Base-by-base conservation (phyloP, 345 rosid genomes). In the Passiflora organensis region DNA sequence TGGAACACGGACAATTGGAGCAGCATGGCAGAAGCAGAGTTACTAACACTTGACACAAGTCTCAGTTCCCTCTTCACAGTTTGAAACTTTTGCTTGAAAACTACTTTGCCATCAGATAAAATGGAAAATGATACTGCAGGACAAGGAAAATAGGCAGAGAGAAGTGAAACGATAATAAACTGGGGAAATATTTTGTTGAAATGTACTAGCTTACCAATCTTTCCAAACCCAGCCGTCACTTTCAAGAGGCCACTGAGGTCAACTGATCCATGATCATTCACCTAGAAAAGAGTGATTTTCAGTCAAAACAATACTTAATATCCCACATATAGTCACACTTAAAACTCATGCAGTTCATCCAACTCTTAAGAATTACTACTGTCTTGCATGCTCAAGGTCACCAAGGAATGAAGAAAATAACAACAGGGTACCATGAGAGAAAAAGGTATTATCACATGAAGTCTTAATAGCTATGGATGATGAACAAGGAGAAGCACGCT, bases 221-320 rank as follows among this genome's bases (percentile, higher is more conserved):
- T 64, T 42, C 85, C 87, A 74, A 70, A 80, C 50, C 82, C 75
- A 45, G 77, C 74, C 12, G 75, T 78, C 34, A 87, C 91, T 74
- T 76, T 74, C 73, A 87, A 65, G 32, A 75, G 51, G 32, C 85
- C 84, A 53, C 82, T 52, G 10, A 84, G 85, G 60, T 82, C 82
- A 46, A 87, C 37, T 65, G 74, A 82, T 59, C 95, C 91, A 58
- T 20, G 2, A 60, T 44, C 32, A 55, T 82, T 67, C 53, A 77
- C 91, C 96, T 87, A 49, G 12, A 59, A 23, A 19, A 20, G 41
- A 34, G 46, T 58, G 42, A 22, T 32, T 20, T 13, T 34, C 32
- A 32, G 51, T 46, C 28, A 19, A n/a, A 13, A 20, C 15, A 53
- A 24, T 17, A 9, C 32, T 19, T 54, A 23, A 34, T 13, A 5